Evolutionary conservation across 768 basidiomycete species (phyloP).

Genomic region (Lentinula detonsa): DNA sequence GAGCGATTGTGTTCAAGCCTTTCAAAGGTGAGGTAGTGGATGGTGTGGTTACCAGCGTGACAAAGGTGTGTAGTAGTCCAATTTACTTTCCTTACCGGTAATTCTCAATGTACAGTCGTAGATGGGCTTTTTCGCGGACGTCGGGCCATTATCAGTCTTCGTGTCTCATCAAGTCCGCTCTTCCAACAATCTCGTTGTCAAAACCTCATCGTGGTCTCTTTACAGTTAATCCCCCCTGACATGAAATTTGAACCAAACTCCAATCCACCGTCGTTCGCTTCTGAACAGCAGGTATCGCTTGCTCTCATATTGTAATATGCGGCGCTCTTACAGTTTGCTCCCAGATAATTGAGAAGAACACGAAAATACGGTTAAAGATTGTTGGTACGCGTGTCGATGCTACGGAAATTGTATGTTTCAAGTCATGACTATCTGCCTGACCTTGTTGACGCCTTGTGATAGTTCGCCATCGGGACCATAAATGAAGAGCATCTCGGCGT

Average conservation of each 20-base stretch:
- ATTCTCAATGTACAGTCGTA: slow-evolving; percentile 21
- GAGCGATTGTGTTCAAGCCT: slow-evolving; percentile 98
- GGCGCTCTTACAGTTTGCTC: not conserved
- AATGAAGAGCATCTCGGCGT: slow-evolving; percentile 98
- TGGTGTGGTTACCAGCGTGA: slow-evolving; percentile 92
- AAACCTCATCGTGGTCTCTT: slow-evolving; percentile 2
- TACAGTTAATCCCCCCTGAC: slow-evolving; percentile 87
- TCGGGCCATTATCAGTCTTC: slow-evolving; percentile 91
- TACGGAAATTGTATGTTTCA: slow-evolving; percentile 81
- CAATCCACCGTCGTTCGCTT: slow-evolving; percentile 94
- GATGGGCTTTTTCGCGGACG: slow-evolving; percentile 99
- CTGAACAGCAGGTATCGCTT: slow-evolving; percentile 71
- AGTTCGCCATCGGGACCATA: slow-evolving; percentile 98
- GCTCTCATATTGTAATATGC: not conserved
- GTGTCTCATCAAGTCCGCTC: slow-evolving; percentile 85
- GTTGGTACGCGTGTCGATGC: slow-evolving; percentile 98
- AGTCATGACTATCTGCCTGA: not conserved
- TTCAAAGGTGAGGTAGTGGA: slow-evolving; percentile 99
- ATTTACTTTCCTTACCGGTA: not conserved
- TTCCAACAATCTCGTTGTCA: not conserved
- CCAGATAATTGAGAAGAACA: slow-evolving; percentile 91
- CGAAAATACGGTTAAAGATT: slow-evolving; percentile 88
- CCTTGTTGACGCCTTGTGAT: not conserved
- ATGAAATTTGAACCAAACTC: slow-evolving; percentile 94
- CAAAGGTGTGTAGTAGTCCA: slow-evolving; percentile 59